Evolutionary conservation across 179 eudicot genomes (phyloP).

Genomic region (Beta corolliflora): DNA sequence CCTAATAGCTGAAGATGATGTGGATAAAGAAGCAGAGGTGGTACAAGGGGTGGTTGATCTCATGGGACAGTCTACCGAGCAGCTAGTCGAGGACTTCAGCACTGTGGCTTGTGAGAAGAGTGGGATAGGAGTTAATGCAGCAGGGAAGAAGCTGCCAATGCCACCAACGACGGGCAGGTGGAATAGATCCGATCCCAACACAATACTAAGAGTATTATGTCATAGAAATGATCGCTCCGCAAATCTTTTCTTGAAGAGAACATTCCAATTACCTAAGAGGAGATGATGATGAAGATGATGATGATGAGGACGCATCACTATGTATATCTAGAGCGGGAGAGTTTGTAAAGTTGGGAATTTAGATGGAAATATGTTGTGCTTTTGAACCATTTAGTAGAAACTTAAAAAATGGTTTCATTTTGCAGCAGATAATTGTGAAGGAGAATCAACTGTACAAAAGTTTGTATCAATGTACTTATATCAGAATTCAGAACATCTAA

Average conservation of each 20-base stretch:
- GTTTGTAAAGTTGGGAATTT: neutral
- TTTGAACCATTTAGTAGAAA: neutral
- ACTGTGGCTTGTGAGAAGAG: constrained; percentile 63
- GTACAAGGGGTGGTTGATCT: constrained; percentile 78
- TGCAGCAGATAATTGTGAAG: constrained; percentile 10
- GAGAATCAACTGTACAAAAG: constrained; percentile 29
- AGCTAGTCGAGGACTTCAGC: constrained; percentile 77
- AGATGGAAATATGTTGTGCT: neutral
- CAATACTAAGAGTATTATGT: constrained; percentile 80
- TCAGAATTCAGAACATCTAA: neutral
- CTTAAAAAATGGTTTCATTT: constrained; percentile 1
- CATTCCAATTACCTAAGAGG: constrained; percentile 84
- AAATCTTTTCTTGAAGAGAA: constrained; percentile 70
- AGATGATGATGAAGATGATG: constrained; percentile 32
- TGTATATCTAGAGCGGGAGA: constrained; percentile 11
- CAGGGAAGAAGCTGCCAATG: constrained; percentile 73
- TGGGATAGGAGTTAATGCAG: constrained; percentile 55
- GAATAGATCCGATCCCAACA: constrained; percentile 81
- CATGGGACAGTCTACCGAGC: constrained; percentile 83
- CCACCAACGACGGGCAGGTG: constrained; percentile 92
- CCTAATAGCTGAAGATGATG: constrained; percentile 61
- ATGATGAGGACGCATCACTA: neutral
- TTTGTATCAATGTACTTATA: constrained; percentile 9
- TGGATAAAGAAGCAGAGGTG: constrained; percentile 67
- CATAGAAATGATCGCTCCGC: constrained; percentile 71